Base-by-base conservation (phyloP, 75 land plant genomes). In the Selaginella moellendorffii region DNA sequence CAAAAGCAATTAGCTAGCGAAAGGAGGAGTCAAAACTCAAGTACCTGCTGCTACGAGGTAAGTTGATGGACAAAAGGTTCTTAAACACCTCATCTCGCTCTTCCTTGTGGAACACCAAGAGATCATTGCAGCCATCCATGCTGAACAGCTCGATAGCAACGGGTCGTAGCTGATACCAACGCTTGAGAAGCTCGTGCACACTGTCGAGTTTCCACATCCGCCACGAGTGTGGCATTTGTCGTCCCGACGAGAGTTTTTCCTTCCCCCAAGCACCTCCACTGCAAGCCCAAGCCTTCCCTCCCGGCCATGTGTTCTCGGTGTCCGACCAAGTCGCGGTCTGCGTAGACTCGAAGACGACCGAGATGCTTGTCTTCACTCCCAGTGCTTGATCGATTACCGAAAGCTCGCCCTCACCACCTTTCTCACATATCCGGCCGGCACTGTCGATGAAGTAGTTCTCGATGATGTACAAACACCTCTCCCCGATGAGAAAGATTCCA, bases 91-190 rank as follows among this genome's bases (percentile, higher is more conserved):
- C 99, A 65, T 95, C 99, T 54, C 99, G 83, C 73, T 95, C 99
- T 63, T 78, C 83, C 70, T 95, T 95, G 74, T 90, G 99, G 67
- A 95, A 95, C 31, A 95, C 88, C 52, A 95, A 75, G 36, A 95
- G 85, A 63, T 95, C 99, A 82, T 95, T 95, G 62, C 81, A 86
- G 23, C 99, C 99, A 86, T 95, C 99, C 88, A 95, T 86, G 88
- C 99, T 90, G 54, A 95, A 95, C 65, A 95, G 79, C 75, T 95
- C 99, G 81, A 95, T 69, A 28, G 99, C 99, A 73, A 95, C 99
- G 69, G 99, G 99, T 0, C 99, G 90, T 1, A 95, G 75, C 73
- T 95, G 99, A 65, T 90, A 95, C 68, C 85, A 87, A 66, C 99
- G 90, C 72, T 90, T 95, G 53, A 90, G 59, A 46, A 95, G 73